Base-by-base conservation (phyloP, 805 yeast species). In the Kluyveromyces starmeri region DNA sequence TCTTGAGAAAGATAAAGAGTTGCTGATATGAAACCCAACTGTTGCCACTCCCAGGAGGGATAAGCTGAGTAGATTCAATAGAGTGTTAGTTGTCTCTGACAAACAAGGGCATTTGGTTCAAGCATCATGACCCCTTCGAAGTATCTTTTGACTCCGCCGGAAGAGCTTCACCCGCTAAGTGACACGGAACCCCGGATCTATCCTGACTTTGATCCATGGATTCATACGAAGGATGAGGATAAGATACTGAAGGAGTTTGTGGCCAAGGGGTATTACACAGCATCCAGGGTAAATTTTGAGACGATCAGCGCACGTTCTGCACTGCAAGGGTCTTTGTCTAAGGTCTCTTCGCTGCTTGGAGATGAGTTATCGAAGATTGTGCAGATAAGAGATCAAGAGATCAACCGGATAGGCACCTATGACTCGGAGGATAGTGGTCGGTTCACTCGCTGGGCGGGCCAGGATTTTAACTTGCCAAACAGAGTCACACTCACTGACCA, bases 401-500 rank as follows among this genome's bases (percentile, higher is more conserved):
- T 57, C 7, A 57, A 57, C 36, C 48, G 40, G 29, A 53, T 57
- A 7, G 41, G 51, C 3, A 39, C 53, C 2, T 32, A 29, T 8
- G 13, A 40, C 9, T 35, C 30, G 4, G 37, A 39, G 10, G 34
- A 19, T 8, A 30, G 28, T 27, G 33, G 34, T 27, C 30, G 39
- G 4, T 45, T 45, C 13, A 47, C 47, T 29, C 37, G 41, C 2
- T 37, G 55, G 15, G 43, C 53, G 15, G 62, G 62, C 1, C 58
- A 59, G 2, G 56, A 53, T 4, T 57, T 57, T 27, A 18, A 36
- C 4, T 39, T 57, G 20, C 62, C 61, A 4, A 48, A 40, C 9
- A 65, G 96, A 42, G 95, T 89, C 18, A 89, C 96, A 0, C 58
- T 89, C 20, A 88, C 96, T 0, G 95, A 88, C 40, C 80, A 78